Conservation (phyloP, 768 basidiomycete genomes). For the Termitomyces sp. region DNA sequence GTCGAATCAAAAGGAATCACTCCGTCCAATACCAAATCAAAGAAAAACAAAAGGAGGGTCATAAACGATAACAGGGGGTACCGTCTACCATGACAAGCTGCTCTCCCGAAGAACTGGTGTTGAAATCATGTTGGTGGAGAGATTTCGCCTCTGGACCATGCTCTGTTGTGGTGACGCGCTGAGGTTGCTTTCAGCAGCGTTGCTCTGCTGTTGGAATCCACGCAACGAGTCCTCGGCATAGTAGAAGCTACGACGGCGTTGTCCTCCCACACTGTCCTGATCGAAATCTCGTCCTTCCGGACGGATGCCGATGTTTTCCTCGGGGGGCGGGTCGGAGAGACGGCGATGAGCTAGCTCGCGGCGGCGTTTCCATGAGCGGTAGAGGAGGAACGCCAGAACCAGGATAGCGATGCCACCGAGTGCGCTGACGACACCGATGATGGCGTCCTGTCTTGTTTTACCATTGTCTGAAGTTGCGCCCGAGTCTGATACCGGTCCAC, state of each 20-base stretch:
- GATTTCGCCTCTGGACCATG: slow-evolving; percentile 44
- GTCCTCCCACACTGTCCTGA: slow-evolving; percentile 67
- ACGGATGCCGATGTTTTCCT: slow-evolving; percentile 35
- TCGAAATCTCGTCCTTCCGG: slow-evolving; percentile 73
- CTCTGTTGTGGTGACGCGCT: not conserved
- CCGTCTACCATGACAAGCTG: slow-evolving; percentile 74
- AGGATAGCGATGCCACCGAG: slow-evolving; percentile 75
- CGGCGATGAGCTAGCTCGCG: slow-evolving; percentile 67
- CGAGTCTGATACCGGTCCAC: slow-evolving; percentile 17
- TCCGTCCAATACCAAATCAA: not conserved
- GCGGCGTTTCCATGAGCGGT: slow-evolving; percentile 60
- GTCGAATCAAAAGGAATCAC: not conserved
- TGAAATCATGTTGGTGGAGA: slow-evolving; percentile 60
- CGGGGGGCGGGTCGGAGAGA: slow-evolving; percentile 49
- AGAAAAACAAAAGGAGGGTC: not conserved
- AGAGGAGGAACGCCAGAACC: slow-evolving; percentile 66
- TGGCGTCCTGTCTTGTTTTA: slow-evolving; percentile 69
- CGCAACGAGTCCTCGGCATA: slow-evolving; percentile 81
- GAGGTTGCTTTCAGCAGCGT: not conserved
- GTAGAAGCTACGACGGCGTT: slow-evolving; percentile 75
- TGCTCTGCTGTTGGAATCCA: slow-evolving; percentile 40
- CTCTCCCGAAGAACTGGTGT: slow-evolving; percentile 75
- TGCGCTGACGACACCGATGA: slow-evolving; percentile 85
- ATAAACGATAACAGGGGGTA: not conserved
- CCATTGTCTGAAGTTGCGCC: slow-evolving; percentile 25